Evolutionary conservation across 192 early-diverging fungal species (phyloP).

Genomic region (Helicostylum pulchrum): DNA sequence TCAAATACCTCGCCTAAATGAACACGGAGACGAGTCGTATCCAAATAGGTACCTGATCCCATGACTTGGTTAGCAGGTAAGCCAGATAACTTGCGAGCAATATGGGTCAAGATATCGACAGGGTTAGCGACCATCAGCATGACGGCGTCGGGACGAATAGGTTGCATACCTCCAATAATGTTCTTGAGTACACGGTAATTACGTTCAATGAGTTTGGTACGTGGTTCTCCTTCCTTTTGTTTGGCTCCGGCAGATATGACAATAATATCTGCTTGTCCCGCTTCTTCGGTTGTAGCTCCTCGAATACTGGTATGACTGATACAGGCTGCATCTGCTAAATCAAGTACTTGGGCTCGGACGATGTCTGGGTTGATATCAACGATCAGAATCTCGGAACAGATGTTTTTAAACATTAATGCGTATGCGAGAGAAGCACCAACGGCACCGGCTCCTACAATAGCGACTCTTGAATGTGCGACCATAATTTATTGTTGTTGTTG

Average conservation of each 20-base stretch:
- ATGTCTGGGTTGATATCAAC: conserved; percentile 68
- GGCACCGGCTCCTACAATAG: conserved; percentile 75
- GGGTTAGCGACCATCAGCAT: conserved; percentile 84
- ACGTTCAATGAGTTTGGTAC: conserved; percentile 70
- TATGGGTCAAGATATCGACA: conserved; percentile 77
- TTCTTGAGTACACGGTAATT: conserved; percentile 76
- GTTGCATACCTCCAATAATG: conserved; percentile 69
- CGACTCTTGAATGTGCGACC: conserved; percentile 42
- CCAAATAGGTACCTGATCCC: conserved; percentile 84
- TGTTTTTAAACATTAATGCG: conserved; percentile 63
- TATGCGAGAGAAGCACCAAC: conserved; percentile 75
- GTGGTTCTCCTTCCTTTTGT: conserved; percentile 72
- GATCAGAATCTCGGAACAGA: conserved; percentile 68
- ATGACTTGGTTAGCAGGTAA: conserved; percentile 75
- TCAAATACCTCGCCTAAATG: conserved; percentile 45
- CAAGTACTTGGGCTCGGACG: conserved; percentile 75
- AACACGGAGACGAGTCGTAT: conserved; percentile 70
- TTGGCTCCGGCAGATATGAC: conserved; percentile 83
- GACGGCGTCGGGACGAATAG: conserved; percentile 67
- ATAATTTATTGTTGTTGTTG: conserved; percentile 2
- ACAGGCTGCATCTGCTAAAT: conserved; percentile 78
- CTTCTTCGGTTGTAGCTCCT: conserved; percentile 60
- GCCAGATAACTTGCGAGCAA: conserved; percentile 81
- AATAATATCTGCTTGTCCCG: conserved; percentile 80
- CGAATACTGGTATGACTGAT: conserved; percentile 61